Conservation (phyloP, 225 moss, liverwort and hornwort species). For the Pseudoscleropodium purum region DNA sequence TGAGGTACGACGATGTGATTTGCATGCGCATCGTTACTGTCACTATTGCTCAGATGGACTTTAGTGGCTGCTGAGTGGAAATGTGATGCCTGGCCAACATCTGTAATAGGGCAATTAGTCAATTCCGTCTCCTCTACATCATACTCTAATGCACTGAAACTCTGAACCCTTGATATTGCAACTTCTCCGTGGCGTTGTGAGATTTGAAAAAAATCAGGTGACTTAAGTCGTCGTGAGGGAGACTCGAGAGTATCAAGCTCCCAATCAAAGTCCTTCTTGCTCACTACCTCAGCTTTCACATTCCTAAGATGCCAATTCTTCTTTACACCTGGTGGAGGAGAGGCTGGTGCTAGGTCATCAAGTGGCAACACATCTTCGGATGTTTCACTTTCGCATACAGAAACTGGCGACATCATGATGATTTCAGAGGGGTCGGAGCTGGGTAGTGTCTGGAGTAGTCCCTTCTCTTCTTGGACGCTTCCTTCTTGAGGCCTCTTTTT, state of each 20-base stretch:
- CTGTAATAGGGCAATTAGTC: not conserved
- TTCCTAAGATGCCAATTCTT: no score
- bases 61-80: not conserved
- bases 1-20: not conserved
- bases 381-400: no score
- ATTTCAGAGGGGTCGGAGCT: no score
- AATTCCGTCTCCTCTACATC: not conserved
- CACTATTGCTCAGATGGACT: not conserved
- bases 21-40: not conserved
- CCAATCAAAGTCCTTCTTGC: constrained; percentile 8
- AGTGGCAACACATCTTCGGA: no score
- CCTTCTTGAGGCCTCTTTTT: no score
- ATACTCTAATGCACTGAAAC: constrained; percentile 20
- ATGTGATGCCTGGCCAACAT: not conserved
- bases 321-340: no score
- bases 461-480: no score
- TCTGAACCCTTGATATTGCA: constrained; percentile 39
- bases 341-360: no score
- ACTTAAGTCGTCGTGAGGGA: constrained; percentile 23
- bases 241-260: constrained; percentile 25
- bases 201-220: constrained; percentile 41
- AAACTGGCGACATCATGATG: no score
- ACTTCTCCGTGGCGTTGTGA: constrained; percentile 29
- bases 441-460: no score
- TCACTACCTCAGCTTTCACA: not conserved